Conservation (phyloP, 2,329 filamentous ascomycete genomes). For the Nakataea oryzae region DNA sequence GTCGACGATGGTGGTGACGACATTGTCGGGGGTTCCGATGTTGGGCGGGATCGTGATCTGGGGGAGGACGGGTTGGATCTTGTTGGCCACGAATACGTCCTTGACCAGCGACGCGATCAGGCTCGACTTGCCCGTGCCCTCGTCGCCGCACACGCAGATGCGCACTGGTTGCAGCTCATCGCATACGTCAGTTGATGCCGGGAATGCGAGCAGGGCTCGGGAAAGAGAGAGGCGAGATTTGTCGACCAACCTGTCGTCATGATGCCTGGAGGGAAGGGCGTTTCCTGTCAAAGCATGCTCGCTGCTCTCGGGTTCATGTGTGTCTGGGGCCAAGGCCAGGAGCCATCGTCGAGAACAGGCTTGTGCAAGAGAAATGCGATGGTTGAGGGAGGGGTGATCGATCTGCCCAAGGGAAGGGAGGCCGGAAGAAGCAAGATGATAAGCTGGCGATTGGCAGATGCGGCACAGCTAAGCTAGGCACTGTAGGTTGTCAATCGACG, state of each 20-base stretch:
- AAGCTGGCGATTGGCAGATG: not conserved
- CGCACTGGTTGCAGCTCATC: constrained; percentile 50
- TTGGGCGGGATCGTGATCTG: constrained; percentile 91
- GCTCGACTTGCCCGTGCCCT: constrained; percentile 88
- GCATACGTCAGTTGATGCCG: not conserved
- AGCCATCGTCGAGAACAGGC: not conserved
- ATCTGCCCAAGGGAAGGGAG: not conserved
- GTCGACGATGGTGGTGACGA: constrained; percentile 95
- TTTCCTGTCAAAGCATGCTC: not conserved
- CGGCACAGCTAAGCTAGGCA: not conserved
- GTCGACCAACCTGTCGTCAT: constrained; percentile 1
- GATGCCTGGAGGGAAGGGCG: not conserved
- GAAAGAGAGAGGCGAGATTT: not conserved
- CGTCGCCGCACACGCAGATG: constrained; percentile 93
- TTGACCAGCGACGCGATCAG: constrained; percentile 94
- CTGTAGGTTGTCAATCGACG: not conserved
- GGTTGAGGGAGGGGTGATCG: not conserved
- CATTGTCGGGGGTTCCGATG: constrained; percentile 88
- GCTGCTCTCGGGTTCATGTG: not conserved
- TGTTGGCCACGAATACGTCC: constrained; percentile 89
- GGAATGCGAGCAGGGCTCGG: not conserved
- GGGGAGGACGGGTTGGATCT: constrained; percentile 89
- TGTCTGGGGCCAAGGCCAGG: not conserved
- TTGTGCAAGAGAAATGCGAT: too few relatives aligned
- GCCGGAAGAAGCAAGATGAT: not conserved